Base-by-base conservation (phyloP, 2,329 filamentous ascomycete genomes). In the Nothomitra cinnamomea region DNA sequence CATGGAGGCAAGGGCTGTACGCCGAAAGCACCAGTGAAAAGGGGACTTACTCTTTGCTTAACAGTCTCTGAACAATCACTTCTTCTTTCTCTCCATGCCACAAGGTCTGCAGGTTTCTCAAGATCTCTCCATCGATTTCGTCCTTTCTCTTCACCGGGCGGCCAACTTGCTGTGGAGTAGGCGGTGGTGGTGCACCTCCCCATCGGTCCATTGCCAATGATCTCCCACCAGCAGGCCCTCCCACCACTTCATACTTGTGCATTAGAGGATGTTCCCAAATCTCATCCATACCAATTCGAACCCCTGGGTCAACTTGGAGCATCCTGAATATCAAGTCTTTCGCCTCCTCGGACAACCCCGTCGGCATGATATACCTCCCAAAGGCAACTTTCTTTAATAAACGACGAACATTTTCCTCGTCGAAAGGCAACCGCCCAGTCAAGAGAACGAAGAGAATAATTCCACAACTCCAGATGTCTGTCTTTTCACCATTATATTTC, bases 401-500 rank as follows among this genome's bases (percentile, higher is more conserved):
- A 36, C 73, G 68, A 10, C 73, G 70, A 53, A 86, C 67, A 60
- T 85, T 72, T 15, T 76, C 71, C 48, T 82, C 77, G 58, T 88
- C 82, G 60, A 95, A 98, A 0, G 92, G 92, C 1, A 95, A 78
- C 24, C 78, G 80, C 1, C 87, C 88, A 22, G 85, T 84, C 21
- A 98, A 74, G 70, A 94, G 82, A 10, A 88, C 89, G 64, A 85
- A 98, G 0, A 98, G 70, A 54, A 94, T 89, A 48, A 94, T 84
- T 1, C 88, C 88, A 66, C 88, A 80, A 64, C 89, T 95, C 92
- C 92, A 98, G 49, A 95, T 85, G 62, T 98, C 92, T 6, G 87
- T 87, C 62, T 81, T 82, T 53, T 87, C 84, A 10, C 90, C 92
- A 54, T 83, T 81, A 64, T 98, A 98, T 42, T 77, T 77, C 36